A percentile compares a stretch with the other conserved stretches of the same genome.
Evolutionary conservation across 257 asterid genomes (phyloP).

Genomic region (Solanum neorickii): DNA sequence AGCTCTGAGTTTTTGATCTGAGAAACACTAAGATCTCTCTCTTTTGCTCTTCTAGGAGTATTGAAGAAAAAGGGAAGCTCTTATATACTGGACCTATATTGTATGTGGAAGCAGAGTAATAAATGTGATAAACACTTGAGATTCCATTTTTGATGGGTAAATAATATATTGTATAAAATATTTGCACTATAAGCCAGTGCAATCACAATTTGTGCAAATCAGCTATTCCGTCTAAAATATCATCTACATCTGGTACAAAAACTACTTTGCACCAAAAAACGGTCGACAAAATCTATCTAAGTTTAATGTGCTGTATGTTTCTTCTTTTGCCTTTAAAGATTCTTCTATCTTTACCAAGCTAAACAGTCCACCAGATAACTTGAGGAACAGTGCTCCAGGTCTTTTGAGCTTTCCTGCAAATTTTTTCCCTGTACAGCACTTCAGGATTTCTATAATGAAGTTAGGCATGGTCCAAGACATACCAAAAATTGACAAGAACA

Average conservation of each 20-base stretch:
- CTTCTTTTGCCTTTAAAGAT: neutral
- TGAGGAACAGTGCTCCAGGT: neutral
- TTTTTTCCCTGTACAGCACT: neutral
- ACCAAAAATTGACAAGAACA: neutral
- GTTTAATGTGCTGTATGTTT: neutral
- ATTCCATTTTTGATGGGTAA: neutral
- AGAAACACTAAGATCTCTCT: neutral
- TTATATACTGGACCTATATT: neutral
- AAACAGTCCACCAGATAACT: neutral
- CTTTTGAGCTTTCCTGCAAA: neutral
- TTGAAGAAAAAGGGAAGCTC: neutral
- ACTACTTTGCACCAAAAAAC: neutral
- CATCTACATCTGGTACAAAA: neutral
- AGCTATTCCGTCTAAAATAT: neutral
- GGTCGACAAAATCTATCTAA: neutral
- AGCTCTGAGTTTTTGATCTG: neutral
- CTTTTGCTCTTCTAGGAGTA: neutral
- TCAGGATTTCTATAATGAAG: neutral
- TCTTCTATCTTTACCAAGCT: neutral
- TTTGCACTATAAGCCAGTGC: neutral
- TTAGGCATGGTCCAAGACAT: neutral
- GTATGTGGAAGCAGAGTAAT: neutral
- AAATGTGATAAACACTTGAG: neutral
- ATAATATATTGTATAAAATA: neutral
- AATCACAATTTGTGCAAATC: neutral